These are phyloP conservation scores for Rosa multiflora DNA, from an alignment of 306 rosid genomes.

Conservation along the genomic window DNA sequence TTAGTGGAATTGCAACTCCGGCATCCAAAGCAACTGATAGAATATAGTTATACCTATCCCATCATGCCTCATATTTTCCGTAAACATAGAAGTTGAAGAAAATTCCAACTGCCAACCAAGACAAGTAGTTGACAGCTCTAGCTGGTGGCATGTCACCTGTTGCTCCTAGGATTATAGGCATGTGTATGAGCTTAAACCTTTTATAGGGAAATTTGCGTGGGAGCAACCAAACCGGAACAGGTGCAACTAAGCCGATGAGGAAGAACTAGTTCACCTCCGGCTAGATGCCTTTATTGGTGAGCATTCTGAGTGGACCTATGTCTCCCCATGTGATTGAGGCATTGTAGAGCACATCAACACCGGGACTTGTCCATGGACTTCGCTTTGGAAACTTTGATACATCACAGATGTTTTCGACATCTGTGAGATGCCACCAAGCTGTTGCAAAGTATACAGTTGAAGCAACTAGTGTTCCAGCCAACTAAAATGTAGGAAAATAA, in stretches of 20 bases:
- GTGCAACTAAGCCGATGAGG: constrained; percentile 53
- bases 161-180: constrained; percentile 50
- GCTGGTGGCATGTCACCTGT: constrained; percentile 37
- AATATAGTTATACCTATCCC: constrained; percentile 74
- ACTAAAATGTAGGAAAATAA: no score
- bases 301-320: constrained; percentile 68
- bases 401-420: constrained; percentile 49
- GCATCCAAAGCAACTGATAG: constrained; percentile 74
- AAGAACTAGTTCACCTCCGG: constrained; percentile 62
- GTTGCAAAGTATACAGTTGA: constrained; percentile 50
- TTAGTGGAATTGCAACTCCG: constrained; percentile 34
- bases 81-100: constrained; percentile 61
- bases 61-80: constrained; percentile 46
- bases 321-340: constrained; percentile 89
- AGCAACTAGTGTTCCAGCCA: constrained; percentile 57
- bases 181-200: constrained; percentile 48
- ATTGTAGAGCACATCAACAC: constrained; percentile 57
- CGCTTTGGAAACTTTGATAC: constrained; percentile 33
- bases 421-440: constrained; percentile 70
- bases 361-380: constrained; percentile 84
- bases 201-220: constrained; percentile 42
- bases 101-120: constrained; percentile 59
- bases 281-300: constrained; percentile 46
- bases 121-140: constrained; percentile 44
- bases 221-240: constrained; percentile 56